Conservation (phyloP, 768 basidiomycete genomes). For the Lactifluus echinatus region DNA sequence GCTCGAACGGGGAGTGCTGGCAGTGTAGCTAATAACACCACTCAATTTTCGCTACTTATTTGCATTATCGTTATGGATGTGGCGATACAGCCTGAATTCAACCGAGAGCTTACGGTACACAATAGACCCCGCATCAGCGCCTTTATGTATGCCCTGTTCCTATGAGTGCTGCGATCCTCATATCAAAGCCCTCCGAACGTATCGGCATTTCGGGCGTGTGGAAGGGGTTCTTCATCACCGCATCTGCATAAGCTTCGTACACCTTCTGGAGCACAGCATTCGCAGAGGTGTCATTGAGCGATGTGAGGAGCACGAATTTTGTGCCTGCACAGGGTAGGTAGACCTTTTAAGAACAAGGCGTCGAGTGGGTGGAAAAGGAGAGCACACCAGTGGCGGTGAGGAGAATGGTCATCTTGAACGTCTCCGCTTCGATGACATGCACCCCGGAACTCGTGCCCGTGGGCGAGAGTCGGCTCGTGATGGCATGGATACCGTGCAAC, state of each 20-base stretch:
- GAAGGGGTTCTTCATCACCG: constrained; percentile 98
- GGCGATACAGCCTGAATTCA: not conserved
- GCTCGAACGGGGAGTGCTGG: not conserved
- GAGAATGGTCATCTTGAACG: constrained; percentile 88
- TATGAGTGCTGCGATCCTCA: constrained; percentile 51
- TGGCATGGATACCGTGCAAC: constrained; percentile 97
- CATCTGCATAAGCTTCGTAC: constrained; percentile 90
- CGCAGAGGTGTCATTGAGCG: constrained; percentile 61
- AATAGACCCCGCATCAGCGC: not conserved
- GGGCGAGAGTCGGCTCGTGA: constrained; percentile 86
- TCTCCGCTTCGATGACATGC: constrained; percentile 92
- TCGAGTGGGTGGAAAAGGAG: not conserved
- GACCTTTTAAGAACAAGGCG: not conserved
- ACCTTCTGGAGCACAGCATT: constrained; percentile 71
- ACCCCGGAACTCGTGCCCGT: constrained; percentile 75
- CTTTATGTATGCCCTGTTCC: constrained; percentile 13
- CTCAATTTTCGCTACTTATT: constrained; percentile 3
- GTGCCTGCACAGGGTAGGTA: constrained; percentile 48
- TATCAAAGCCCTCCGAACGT: constrained; percentile 82
- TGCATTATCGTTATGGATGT: no score
- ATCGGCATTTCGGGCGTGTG: constrained; percentile 99
- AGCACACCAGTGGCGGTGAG: constrained; percentile 79
- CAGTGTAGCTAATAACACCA: constrained; percentile 2
- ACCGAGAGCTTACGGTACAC: not conserved
- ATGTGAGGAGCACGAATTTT: constrained; percentile 90